phyloP scores from a whole-genome alignment of 2,329 filamentous ascomycete species.

The Trichoderma sp. region DNA sequence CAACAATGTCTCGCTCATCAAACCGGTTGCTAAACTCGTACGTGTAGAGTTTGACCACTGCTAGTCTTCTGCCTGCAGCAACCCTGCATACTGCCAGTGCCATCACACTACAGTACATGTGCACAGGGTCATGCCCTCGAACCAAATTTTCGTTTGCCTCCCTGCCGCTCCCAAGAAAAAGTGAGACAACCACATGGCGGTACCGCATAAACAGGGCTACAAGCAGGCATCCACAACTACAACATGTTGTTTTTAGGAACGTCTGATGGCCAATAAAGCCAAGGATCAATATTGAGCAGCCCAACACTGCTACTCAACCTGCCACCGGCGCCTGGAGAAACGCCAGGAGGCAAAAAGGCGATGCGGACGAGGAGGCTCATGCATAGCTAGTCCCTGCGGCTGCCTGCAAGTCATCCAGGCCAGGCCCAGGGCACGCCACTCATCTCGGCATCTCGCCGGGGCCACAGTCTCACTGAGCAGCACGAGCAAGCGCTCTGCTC shows the following conservation, averaged over 20 bases:
- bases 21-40: not conserved
- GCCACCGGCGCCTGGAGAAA: constrained; percentile 3
- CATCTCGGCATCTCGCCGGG: constrained; percentile 3
- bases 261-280: constrained; percentile 6
- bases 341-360: constrained; percentile 2
- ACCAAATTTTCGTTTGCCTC: constrained; percentile 3
- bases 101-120: constrained; percentile 6
- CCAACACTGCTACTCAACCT: not conserved
- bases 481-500: not conserved
- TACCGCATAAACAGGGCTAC: not conserved
- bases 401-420: constrained; percentile 19
- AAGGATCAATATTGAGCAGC: not conserved
- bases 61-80: constrained; percentile 9
- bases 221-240: not conserved
- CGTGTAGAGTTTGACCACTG: not conserved
- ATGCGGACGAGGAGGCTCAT: constrained; percentile 10
- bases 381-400: constrained; percentile 13
- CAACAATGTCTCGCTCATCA: not conserved
- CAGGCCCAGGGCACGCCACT: constrained; percentile 3
- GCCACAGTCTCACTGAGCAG: not conserved
- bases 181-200: constrained; percentile 15
- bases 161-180: not conserved
- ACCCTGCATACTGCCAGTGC: constrained; percentile 16
- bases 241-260: not conserved
- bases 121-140: constrained; percentile 5